These are phyloP conservation scores for Nectriaceae sp. DNA, from an alignment of 2,329 filamentous ascomycete species.

Conservation along the genomic window DNA sequence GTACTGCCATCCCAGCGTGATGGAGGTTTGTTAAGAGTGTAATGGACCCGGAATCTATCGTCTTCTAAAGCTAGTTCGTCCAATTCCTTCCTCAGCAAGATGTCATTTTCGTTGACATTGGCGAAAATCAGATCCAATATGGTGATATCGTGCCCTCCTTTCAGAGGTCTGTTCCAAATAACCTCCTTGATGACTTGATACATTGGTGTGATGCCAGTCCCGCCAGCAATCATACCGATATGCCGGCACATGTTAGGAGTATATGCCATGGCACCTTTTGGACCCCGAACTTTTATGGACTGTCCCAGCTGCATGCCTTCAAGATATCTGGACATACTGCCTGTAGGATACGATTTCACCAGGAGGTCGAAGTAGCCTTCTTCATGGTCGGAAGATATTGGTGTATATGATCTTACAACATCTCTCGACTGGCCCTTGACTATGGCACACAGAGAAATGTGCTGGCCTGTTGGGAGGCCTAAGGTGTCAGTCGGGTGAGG, in stretches of 20 bases:
- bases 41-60: constrained; percentile 79
- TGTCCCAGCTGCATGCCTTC: constrained; percentile 78
- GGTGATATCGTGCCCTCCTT: constrained; percentile 82
- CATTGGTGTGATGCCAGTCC: constrained; percentile 98
- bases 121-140: constrained; percentile 96
- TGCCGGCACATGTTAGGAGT: constrained; percentile 91
- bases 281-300: constrained; percentile 83
- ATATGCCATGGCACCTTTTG: constrained; percentile 96
- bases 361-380: constrained; percentile 91
- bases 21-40: constrained; percentile 92
- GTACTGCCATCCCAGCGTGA: constrained; percentile 86
- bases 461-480: constrained; percentile 93
- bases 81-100: constrained; percentile 86
- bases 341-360: constrained; percentile 94
- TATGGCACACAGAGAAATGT: constrained; percentile 89
- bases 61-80: constrained; percentile 77
- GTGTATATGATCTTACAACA: constrained; percentile 85
- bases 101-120: constrained; percentile 89
- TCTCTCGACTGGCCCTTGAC: constrained; percentile 73
- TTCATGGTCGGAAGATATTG: constrained; percentile 82
- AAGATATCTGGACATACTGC: constrained; percentile 93
- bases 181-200: constrained; percentile 91
- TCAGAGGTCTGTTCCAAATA: constrained; percentile 71
- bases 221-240: constrained; percentile 98
- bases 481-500: constrained; percentile 76